A percentile compares a stretch with the other conserved stretches of the same genome.
Evolutionary conservation across 257 asterid species (phyloP).

Genomic region (Haberlea rhodopensis): DNA sequence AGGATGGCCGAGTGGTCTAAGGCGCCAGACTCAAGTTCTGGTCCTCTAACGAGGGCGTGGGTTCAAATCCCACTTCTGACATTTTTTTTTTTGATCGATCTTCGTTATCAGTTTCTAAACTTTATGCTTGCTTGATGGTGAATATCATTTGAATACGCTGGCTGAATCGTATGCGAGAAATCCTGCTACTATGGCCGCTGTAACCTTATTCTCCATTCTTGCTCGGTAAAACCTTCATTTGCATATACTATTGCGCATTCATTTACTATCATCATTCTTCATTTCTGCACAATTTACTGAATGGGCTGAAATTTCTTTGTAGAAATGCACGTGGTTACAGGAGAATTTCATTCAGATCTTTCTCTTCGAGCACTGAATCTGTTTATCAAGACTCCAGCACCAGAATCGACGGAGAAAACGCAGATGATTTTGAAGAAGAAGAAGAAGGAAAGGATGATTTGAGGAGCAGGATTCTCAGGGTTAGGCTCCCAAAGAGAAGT

Average conservation of each 20-base stretch:
- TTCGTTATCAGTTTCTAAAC: background rate
- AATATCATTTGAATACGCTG: background rate
- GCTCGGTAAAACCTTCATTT: slow-evolving; percentile 39
- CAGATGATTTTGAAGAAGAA: slow-evolving; percentile 29
- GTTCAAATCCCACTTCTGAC: slow-evolving; percentile 60
- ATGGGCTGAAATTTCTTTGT: slow-evolving; percentile 3
- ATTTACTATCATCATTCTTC: too few species aligned
- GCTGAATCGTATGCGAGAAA: background rate
- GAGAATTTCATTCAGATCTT: slow-evolving; percentile 41
- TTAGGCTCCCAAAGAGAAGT: slow-evolving; percentile 86
- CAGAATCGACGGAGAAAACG: slow-evolving; percentile 18
- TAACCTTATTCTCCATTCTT: slow-evolving; percentile 54
- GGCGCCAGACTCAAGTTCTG: slow-evolving; percentile 85
- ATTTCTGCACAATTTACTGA: too few species aligned
- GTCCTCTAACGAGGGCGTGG: slow-evolving; percentile 69
- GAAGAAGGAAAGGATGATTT: slow-evolving; percentile 61
- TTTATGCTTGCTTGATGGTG: background rate
- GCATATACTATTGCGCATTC: background rate
- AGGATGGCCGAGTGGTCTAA: slow-evolving; percentile 84
- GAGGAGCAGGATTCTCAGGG: slow-evolving; percentile 73
- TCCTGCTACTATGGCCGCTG: slow-evolving; percentile 59
- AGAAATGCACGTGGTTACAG: slow-evolving; percentile 37
- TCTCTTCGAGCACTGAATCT: slow-evolving; percentile 50
- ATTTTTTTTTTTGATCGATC: background rate
- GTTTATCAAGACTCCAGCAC: slow-evolving; percentile 29